Base-by-base conservation (phyloP, 2,329 filamentous ascomycete species). In the Capronia americana region DNA sequence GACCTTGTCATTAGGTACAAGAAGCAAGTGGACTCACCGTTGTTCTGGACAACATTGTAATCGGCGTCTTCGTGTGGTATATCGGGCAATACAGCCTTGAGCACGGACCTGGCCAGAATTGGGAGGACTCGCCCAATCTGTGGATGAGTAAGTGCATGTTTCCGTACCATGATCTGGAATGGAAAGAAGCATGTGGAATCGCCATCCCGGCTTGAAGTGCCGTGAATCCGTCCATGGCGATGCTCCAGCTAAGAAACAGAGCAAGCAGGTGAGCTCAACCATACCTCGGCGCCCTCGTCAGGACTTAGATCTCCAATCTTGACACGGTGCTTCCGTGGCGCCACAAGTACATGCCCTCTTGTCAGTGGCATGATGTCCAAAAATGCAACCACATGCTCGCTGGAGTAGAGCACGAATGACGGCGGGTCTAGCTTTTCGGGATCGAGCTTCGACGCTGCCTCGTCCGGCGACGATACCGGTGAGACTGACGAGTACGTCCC, bases 41-140 rank as follows among this genome's bases (percentile, higher is more conserved):
- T 98, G 77, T 98, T 98, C 81, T 98, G 94, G 63, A 98, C 92
- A 32, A 98, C 88, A 78, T 99, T 99, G 90, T 94, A 98, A 79
- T 97, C 93, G 58, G 72, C 75, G 53, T 79, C 75, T n/a, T 64
- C 54, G 23, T 67, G 74, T 64, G 64, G 78, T 73, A 66, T 77
- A 72, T 62, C 78, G 73, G 71, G 71, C 34, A 88, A 85, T 44
- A 97, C 83, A 0, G 91, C 91, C 23, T 86, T 82, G 20, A 90
- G 91, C 2, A 97, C 81, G 3, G 94, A 78, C 38, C 92, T 88
- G 30, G 96, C 85, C 81, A 82, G 69, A 12, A 82, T 73, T 6
- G 80, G 80, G 7, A 82, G 76, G 75, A 81, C 80, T 74, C 80
- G 79, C 1, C 80, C 80, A 20, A 82, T 74, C 79, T 81, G 51